Conservation (phyloP, 2,329 filamentous ascomycete species). For the Trichoderma afroharzianum region DNA sequence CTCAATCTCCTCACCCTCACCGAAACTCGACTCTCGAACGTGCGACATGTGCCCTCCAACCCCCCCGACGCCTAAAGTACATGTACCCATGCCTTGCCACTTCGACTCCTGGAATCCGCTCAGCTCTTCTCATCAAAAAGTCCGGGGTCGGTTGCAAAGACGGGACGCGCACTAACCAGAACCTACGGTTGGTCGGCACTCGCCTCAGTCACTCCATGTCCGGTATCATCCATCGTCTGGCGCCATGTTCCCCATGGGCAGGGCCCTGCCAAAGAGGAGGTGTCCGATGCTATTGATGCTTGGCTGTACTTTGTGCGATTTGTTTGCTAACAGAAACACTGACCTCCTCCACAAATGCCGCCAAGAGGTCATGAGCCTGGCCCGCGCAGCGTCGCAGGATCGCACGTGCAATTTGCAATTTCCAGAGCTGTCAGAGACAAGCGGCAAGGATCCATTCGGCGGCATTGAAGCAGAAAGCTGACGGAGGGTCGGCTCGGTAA, state of each 20-base stretch:
- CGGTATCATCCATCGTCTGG: neutral
- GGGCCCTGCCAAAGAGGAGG: neutral
- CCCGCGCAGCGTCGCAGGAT: neutral
- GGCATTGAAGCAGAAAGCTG: neutral
- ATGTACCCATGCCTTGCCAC: neutral
- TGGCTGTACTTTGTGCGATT: neutral
- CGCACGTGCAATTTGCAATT: neutral
- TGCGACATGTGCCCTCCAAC: neutral
- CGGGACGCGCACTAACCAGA: slow-evolving; percentile 3
- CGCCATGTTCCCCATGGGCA: slow-evolving; percentile 5
- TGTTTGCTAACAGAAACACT: neutral
- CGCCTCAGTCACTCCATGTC: neutral
- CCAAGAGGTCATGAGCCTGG: neutral
- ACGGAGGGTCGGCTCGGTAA: neutral
- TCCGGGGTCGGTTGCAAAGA: neutral
- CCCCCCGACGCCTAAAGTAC: neutral
- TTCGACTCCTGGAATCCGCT: neutral
- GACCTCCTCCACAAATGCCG: neutral
- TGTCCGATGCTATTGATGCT: neutral
- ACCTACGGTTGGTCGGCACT: slow-evolving; percentile 5
- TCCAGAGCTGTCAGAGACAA: neutral
- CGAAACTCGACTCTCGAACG: neutral
- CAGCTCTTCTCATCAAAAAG: neutral
- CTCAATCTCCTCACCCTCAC: neutral
- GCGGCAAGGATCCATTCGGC: neutral